Evolutionary conservation across 805 yeast genomes (phyloP).

Genomic region (Teunomyces stri): DNA sequence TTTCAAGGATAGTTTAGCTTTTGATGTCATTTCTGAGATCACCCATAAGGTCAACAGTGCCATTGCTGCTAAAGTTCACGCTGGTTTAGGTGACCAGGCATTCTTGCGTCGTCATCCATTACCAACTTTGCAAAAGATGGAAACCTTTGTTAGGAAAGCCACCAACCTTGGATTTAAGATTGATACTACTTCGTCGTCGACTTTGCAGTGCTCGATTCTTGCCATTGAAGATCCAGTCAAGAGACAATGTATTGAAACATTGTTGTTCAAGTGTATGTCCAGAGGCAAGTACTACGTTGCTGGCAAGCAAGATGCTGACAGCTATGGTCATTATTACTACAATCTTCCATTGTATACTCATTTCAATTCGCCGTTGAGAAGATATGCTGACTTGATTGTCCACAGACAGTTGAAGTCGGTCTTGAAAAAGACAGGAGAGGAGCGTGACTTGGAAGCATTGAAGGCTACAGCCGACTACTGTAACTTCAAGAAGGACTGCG

Average conservation of each 20-base stretch:
- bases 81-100: conserved; percentile 75
- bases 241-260: conserved; percentile 73
- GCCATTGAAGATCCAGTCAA: conserved; percentile 57
- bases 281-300: conserved; percentile 88
- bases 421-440: conserved; percentile 42
- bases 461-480: conserved; percentile 88
- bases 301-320: conserved; percentile 79
- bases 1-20: conserved; percentile 57
- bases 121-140: conserved; percentile 80
- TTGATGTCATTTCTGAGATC: conserved; percentile 67
- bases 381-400: conserved; percentile 89
- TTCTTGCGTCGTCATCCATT: conserved; percentile 83
- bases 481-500: conserved; percentile 93
- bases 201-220: conserved; percentile 70
- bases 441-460: conserved; percentile 58
- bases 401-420: conserved; percentile 85
- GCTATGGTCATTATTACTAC: conserved; percentile 73
- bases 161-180: conserved; percentile 62
- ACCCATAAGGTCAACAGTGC: conserved; percentile 78
- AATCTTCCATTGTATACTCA: conserved; percentile 88
- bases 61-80: conserved; percentile 75
- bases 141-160: conserved; percentile 71
- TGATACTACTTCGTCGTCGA: conserved; percentile 71
- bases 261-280: conserved; percentile 76
- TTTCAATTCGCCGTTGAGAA: conserved; percentile 86